Conservation (phyloP, 306 rosid genomes). For the Pterocarpus santalinus region DNA sequence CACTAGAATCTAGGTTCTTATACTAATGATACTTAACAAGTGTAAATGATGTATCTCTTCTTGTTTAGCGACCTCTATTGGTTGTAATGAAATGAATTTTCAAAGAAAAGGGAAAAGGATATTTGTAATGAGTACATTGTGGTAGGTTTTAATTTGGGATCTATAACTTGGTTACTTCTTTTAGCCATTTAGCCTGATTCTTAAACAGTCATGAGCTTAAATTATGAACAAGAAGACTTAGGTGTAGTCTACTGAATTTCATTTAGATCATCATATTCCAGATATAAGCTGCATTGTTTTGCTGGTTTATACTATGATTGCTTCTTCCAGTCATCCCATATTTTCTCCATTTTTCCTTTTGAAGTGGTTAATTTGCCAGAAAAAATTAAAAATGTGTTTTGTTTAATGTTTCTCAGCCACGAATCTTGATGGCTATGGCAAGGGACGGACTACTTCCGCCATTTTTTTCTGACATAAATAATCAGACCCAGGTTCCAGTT, state of each 20-base stretch:
- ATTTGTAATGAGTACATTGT: conserved; percentile 8
- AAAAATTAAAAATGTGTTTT: conserved; percentile 13
- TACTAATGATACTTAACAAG: background rate
- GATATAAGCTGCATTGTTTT: conserved; percentile 29
- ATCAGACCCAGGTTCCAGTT: conserved; percentile 52
- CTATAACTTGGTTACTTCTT: background rate
- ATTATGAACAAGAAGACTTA: conserved; percentile 4
- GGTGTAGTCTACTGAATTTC: conserved; percentile 5
- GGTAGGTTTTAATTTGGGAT: conserved; percentile 10
- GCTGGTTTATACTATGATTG: conserved; percentile 26
- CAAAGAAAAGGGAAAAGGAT: background rate
- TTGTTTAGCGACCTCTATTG: conserved; percentile 1
- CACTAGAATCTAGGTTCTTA: background rate
- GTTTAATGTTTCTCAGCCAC: conserved; percentile 54
- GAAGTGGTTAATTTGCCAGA: conserved; percentile 17
- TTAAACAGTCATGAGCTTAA: background rate
- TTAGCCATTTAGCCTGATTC: background rate
- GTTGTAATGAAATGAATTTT: conserved; percentile 19
- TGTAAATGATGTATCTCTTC: background rate
- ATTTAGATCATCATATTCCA: conserved; percentile 2
- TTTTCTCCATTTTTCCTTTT: background rate
- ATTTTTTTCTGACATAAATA: conserved; percentile 54
- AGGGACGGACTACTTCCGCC: conserved; percentile 64
- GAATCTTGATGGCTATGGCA: conserved; percentile 63
- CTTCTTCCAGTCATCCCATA: conserved; percentile 9